Evolutionary conservation across 2,329 filamentous ascomycete genomes (phyloP).

Genomic region (Pyrenochaeta sp.): DNA sequence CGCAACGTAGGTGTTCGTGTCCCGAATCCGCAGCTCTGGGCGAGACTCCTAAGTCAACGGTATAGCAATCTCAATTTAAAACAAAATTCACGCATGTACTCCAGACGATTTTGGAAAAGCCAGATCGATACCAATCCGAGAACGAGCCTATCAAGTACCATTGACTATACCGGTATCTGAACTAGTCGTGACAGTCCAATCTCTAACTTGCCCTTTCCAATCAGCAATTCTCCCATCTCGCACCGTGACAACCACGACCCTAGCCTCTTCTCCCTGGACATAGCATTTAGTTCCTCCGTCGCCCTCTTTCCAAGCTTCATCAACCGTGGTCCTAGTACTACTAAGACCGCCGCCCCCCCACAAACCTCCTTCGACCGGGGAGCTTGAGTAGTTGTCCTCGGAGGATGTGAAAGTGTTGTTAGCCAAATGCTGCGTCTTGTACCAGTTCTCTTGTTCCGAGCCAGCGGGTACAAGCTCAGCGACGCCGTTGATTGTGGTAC

Average conservation of each 20-base stretch:
- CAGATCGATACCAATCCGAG: too few relatives aligned
- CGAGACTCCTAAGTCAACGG: too few relatives aligned
- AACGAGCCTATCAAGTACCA: too few relatives aligned
- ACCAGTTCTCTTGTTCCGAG: slow-evolving; percentile 84
- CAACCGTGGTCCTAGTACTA: too few relatives aligned
- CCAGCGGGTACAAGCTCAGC: slow-evolving; percentile 76
- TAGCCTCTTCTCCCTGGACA: slow-evolving; percentile 81
- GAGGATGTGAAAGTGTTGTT: slow-evolving; percentile 80
- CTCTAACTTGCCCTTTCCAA: slow-evolving; percentile 92
- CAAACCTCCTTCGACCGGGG: slow-evolving; percentile 45
- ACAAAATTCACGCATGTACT: background rate
- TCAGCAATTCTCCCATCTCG: slow-evolving; percentile 87
- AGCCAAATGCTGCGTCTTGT: slow-evolving; percentile 81
- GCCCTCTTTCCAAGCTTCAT: too few relatives aligned
- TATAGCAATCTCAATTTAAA: too few relatives aligned
- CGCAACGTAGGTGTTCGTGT: too few relatives aligned
- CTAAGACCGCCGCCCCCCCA: slow-evolving; percentile 61
- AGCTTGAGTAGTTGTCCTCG: slow-evolving; percentile 38
- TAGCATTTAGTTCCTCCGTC: slow-evolving; percentile 68
- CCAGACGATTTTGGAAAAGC: too few relatives aligned
- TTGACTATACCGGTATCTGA: too few relatives aligned
- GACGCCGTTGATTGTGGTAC: slow-evolving; percentile 89
- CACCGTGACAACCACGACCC: slow-evolving; percentile 86
- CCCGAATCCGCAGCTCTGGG: too few relatives aligned
- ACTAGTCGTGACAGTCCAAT: slow-evolving; percentile 66